Base-by-base conservation (phyloP, 2,329 filamentous ascomycete species). In the Huntiella bhutanensis region DNA sequence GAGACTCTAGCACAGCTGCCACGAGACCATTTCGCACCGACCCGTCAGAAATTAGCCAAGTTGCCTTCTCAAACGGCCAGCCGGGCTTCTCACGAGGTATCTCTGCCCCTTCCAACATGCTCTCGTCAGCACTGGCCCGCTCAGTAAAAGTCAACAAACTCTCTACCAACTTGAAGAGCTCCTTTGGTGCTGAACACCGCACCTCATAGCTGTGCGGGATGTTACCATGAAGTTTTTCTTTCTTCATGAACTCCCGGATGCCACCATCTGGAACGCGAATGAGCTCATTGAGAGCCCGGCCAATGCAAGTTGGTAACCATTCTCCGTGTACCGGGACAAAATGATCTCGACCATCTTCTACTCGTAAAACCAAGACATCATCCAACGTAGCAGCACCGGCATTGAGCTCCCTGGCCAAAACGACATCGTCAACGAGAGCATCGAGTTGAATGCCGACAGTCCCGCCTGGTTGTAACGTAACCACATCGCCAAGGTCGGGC, bases 81-180 rank as follows among this genome's bases (percentile, higher is more conserved):
- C 73, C 73, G 0, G 66, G 59, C 43, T 58, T 59, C 28, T 74
- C 67, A 12, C 62, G 60, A 0, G 75, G 73, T 2, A 76, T 58
- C 16, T 61, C 57, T 47, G 64, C 63, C 8, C 70, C 65, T 22
- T 73, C 69, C 2, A 80, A 60, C 68, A 80, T 79, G 46, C 71
- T 71, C 51, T 72, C 69, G 43, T 80, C 75, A 0, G 76, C 76
- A 5, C 72, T 58, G 19, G 65, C 68, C 15, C 73, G 66, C 52
- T 75, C 74, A 3, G 66, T 67, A 36, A 76, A 61, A 5, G 60
- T 66, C 54, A 74, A 73, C 12, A 94, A 70, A 8, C 78, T 75
- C 59, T 94, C 84, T 4, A 86, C 95, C 55, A 98, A 72, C 57
- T 80, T 79, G 62, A 94, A 92, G 6, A 96, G 68, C 60, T 95